These are phyloP conservation scores for Circinella minor DNA, from an alignment of 371 early-diverging fungal genomes.

Conservation along the genomic window DNA sequence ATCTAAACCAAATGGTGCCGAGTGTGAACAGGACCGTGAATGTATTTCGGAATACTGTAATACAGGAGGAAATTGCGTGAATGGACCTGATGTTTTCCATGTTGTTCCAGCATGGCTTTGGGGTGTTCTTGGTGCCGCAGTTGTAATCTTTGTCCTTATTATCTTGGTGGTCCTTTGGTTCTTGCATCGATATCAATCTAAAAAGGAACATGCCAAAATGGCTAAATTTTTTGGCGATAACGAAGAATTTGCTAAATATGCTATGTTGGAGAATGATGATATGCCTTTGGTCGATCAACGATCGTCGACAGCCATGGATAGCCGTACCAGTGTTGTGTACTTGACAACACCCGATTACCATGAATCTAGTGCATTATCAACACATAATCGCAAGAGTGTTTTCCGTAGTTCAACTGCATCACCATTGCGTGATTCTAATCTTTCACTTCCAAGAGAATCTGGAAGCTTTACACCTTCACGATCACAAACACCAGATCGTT, in stretches of 20 bases:
- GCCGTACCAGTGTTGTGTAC: conserved; percentile 35
- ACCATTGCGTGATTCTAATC: conserved; percentile 5
- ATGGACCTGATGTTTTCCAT: conserved; percentile 50
- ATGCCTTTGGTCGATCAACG: conserved; percentile 7
- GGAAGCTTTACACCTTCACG: conserved; percentile 7
- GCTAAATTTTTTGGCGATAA: conserved; percentile 48
- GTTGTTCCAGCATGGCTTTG: conserved; percentile 44
- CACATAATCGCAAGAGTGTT: conserved; percentile 4
- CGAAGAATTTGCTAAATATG: conserved; percentile 47
- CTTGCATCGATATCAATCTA: conserved; percentile 52
- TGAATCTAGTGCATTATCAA: conserved; percentile 34
- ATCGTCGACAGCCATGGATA: conserved; percentile 1
- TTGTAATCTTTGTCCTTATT: conserved; percentile 41
- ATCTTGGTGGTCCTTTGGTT: conserved; percentile 39
- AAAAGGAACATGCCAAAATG: conserved; percentile 46
- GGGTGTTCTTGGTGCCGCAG: conserved; percentile 39
- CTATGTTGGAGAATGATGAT: conserved; percentile 32
- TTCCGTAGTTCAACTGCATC: conserved; percentile 10
- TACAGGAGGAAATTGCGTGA: conserved; percentile 34
- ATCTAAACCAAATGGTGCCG: conserved; percentile 24
- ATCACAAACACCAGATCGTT: conserved; percentile 10
- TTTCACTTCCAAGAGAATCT: conserved; percentile 10
- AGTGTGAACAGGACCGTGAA: conserved; percentile 48
- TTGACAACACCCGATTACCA: conserved; percentile 43
- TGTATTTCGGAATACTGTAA: conserved; percentile 49